These are phyloP conservation scores for Friedmanniomyces simplex DNA, from an alignment of 495 filamentous ascomycete genomes.

Conservation along the genomic window DNA sequence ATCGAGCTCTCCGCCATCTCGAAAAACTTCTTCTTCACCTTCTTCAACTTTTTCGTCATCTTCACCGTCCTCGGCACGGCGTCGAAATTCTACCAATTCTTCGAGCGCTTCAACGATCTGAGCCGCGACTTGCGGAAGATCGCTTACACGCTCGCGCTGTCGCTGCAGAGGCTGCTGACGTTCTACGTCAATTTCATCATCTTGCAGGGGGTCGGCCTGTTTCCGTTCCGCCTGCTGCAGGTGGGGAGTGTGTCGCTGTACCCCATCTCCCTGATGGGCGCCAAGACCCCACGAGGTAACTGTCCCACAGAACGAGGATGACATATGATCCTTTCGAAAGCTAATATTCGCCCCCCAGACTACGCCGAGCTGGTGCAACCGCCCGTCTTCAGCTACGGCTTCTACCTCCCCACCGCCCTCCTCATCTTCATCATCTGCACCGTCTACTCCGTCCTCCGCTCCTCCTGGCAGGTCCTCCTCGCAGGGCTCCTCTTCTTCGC, in stretches of 20 bases:
- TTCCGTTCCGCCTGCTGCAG: slow-evolving; percentile 84
- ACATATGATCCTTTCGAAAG: neutral
- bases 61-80: slow-evolving; percentile 87
- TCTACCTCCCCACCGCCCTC: slow-evolving; percentile 85
- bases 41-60: slow-evolving; percentile 96
- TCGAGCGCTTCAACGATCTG: slow-evolving; percentile 57
- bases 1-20: slow-evolving; percentile 92
- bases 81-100: slow-evolving; percentile 55
- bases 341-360: slow-evolving; percentile 37
- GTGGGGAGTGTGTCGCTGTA: slow-evolving; percentile 80
- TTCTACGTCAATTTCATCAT: slow-evolving; percentile 96
- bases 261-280: slow-evolving; percentile 63
- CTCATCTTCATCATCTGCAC: slow-evolving; percentile 88
- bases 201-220: slow-evolving; percentile 81
- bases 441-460: slow-evolving; percentile 82
- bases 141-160: slow-evolving; percentile 61
- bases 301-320: neutral
- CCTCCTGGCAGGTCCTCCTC: slow-evolving; percentile 69
- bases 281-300: slow-evolving; percentile 74
- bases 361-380: slow-evolving; percentile 76
- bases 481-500: slow-evolving; percentile 82
- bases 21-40: slow-evolving; percentile 99
- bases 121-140: slow-evolving; percentile 70
- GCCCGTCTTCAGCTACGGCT: slow-evolving; percentile 87
- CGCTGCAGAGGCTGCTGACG: slow-evolving; percentile 57